Percentiles rank a stretch among this genome's conserved stretches.
Conservation (phyloP, 2,329 filamentous ascomycete genomes). For the Botryotinia narcissicola region DNA sequence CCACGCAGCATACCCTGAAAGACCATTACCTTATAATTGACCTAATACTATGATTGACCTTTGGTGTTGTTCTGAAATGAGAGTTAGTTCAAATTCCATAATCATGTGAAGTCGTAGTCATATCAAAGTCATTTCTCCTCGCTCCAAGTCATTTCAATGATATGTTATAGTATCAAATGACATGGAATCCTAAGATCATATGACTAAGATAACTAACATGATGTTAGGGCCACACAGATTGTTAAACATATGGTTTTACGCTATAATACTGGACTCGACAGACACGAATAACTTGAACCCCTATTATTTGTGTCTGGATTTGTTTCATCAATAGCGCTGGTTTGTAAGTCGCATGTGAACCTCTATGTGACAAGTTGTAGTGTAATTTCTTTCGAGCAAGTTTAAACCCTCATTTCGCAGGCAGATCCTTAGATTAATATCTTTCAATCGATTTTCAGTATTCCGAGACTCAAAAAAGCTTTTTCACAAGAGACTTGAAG, state of each 20-base stretch:
- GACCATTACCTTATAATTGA: not conserved
- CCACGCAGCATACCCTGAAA: not conserved
- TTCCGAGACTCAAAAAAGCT: accelerated
- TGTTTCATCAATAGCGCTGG: accelerated
- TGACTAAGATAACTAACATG: not conserved
- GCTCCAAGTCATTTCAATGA: not conserved
- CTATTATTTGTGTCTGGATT: not conserved
- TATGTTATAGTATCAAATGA: not conserved
- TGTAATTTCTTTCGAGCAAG: not conserved
- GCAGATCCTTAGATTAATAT: not conserved
- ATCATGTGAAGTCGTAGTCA: not conserved
- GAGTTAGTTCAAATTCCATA: accelerated
- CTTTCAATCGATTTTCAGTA: not conserved
- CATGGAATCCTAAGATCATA: not conserved
- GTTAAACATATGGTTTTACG: not conserved
- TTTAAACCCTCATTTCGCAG: accelerated
- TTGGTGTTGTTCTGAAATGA: not conserved
- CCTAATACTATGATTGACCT: not conserved
- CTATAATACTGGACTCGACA: not conserved
- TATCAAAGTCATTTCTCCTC: accelerated
- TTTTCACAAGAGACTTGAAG: not conserved
- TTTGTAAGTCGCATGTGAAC: not conserved
- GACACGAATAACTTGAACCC: accelerated
- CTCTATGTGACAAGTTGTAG: not conserved
- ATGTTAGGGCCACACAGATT: not conserved